A percentile compares a stretch with the other conserved stretches of the same genome.
Conservation (phyloP, 176 grass and related monocot genomes). For the Avena insularis region DNA sequence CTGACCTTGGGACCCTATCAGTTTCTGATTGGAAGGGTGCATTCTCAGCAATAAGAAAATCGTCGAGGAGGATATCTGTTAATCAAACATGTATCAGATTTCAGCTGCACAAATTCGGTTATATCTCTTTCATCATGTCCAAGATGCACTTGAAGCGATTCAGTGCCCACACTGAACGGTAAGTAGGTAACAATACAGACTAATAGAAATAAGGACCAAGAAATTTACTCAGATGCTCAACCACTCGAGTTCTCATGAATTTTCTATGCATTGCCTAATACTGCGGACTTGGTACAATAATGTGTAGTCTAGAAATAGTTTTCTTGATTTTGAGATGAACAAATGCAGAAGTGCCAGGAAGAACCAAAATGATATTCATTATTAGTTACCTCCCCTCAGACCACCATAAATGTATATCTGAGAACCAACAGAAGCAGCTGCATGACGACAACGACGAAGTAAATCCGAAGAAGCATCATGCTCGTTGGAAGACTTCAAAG, state of each 20-base stretch:
- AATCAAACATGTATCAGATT: conserved; percentile 47
- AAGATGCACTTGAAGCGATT: neutral
- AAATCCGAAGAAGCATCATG: conserved; percentile 86
- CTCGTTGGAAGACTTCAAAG: conserved; percentile 79
- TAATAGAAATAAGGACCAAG: conserved; percentile 37
- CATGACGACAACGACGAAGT: conserved; percentile 95
- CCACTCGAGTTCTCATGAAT: conserved; percentile 18
- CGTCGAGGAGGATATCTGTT: conserved; percentile 87
- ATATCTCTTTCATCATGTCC: conserved; percentile 11
- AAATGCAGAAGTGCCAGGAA: conserved; percentile 20
- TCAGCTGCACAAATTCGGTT: conserved; percentile 29
- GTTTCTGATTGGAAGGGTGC: conserved; percentile 81
- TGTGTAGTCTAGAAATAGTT: conserved; percentile 9
- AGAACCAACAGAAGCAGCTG: conserved; percentile 79
- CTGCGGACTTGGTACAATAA: conserved; percentile 8
- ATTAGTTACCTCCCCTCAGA: conserved; percentile 84
- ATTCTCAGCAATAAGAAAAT: conserved; percentile 96
- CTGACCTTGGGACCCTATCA: conserved; percentile 57
- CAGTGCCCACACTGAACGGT: neutral
- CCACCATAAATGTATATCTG: conserved; percentile 93
- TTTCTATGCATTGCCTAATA: conserved; percentile 31
- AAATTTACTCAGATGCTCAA: conserved; percentile 23
- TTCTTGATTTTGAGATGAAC: conserved; percentile 12
- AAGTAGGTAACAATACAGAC: neutral
- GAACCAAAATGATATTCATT: conserved; percentile 9